Base-by-base conservation (phyloP, 805 yeast genomes). In the Saturnispora diversa region DNA sequence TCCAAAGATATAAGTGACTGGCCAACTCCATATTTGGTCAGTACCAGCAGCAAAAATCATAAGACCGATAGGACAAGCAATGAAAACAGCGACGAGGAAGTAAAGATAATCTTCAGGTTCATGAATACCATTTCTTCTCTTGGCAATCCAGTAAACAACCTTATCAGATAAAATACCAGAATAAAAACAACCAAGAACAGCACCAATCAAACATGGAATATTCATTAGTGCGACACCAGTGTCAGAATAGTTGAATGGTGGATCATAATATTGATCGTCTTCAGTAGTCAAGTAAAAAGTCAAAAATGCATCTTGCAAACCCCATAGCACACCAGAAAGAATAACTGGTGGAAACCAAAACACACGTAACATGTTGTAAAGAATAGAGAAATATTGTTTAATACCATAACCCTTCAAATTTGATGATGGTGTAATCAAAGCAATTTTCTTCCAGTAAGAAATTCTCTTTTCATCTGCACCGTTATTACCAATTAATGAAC, bases 161-260 rank as follows among this genome's bases (percentile, higher is more conserved):
- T 69, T 63, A 53, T 79, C 85, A 21, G 79, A 71, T 19, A 76
- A 38, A 20, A 66, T 53, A 45, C 85, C 84, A 2, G 84, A 82
- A 47, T 75, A 74, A 20, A 76, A 47, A 66, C 84, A 78, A 4
- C 84, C 85, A 44, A 79, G 63, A 22, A 75, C 56, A 2, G 85
- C 81, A 33, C 85, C 85, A 37, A 77, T 69, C 31, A 77, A 62
- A 42, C 80, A 71, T 0, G 90, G 87, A 17, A 82, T 66, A 50
- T 82, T 81, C 87, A 82, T 80, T 31, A 82, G 53, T 0, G 86
- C 87, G 20, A 83, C 84, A 27, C 78, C 83, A 5, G 72, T 68
- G 49, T 77, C 70, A 12, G 77, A 65, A 52, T 79, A 80, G 57
- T 72, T 72, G 69, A 74, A 82, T 9, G 92, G 90, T 0, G 69